phyloP scores from a whole-genome alignment of 2,329 filamentous ascomycete species.

The Diplodia scrobiculata region DNA sequence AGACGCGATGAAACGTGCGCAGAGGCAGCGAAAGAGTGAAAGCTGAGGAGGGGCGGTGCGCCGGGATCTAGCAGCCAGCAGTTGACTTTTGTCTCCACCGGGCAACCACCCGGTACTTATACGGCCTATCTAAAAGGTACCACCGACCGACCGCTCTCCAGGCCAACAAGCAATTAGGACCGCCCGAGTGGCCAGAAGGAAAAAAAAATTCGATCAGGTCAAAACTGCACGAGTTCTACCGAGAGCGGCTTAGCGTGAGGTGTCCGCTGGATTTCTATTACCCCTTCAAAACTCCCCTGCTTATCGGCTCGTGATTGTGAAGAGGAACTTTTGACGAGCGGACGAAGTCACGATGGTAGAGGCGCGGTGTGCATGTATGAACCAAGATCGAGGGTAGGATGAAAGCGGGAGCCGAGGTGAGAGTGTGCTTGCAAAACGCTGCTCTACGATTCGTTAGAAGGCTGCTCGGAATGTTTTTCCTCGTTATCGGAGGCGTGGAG shows the following conservation, averaged over 20 bases:
- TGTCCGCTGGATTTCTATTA: slow-evolving; percentile 27
- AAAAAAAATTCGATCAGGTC: slow-evolving; percentile 20
- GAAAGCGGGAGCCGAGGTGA: not conserved
- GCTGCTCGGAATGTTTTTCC: not conserved
- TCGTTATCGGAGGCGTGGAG: slow-evolving; percentile 19
- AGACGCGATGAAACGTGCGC: not conserved
- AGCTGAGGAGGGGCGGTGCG: not conserved
- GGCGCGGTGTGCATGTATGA: not conserved
- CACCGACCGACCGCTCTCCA: not conserved
- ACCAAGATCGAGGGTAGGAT: not conserved
- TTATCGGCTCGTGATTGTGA: slow-evolving; percentile 22
- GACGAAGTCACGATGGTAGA: slow-evolving; percentile 8
- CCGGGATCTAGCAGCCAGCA: not conserved
- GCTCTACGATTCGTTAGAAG: not conserved
- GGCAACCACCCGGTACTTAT: slow-evolving; percentile 6
- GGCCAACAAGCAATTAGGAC: not conserved
- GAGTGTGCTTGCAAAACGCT: not conserved
- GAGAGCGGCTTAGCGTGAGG: slow-evolving; percentile 14
- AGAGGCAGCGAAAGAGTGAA: not conserved
- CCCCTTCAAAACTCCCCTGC: slow-evolving; percentile 28
- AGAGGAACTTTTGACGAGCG: slow-evolving; percentile 26
- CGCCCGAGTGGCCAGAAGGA: not conserved
- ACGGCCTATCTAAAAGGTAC: not conserved
- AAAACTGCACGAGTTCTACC: slow-evolving; percentile 16
- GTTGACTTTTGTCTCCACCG: not conserved